Conservation (phyloP, 306 rosid genomes). For the Lagenaria siceraria region DNA sequence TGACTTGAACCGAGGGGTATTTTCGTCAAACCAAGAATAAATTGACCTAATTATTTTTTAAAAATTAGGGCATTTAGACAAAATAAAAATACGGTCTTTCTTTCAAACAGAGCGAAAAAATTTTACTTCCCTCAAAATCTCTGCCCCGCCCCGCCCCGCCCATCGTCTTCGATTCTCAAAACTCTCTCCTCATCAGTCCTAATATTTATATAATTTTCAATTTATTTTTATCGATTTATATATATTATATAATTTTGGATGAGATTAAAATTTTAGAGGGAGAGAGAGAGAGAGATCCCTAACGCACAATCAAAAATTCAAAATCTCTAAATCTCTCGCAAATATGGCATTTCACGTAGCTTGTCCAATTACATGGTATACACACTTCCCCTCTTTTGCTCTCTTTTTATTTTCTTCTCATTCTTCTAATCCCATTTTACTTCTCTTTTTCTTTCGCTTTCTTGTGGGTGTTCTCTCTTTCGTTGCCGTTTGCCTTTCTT, state of each 20-base stretch:
- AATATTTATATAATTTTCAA: not conserved
- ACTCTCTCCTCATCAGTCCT: not conserved
- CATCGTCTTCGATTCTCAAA: not conserved
- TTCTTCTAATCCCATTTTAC: not conserved
- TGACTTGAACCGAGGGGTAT: not conserved
- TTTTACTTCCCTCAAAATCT: not conserved
- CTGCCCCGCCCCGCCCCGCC: not conserved
- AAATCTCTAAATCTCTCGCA: constrained; percentile 35
- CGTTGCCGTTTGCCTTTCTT: not conserved
- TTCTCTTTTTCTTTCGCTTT: not conserved
- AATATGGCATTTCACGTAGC: constrained; percentile 83
- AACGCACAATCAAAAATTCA: constrained; percentile 14
- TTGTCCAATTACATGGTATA: constrained; percentile 75
- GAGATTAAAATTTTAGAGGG: constrained; percentile 9
- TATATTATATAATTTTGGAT: not conserved
- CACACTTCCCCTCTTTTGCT: constrained; percentile 6
- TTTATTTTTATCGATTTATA: not conserved
- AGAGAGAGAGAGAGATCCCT: constrained; percentile 20
- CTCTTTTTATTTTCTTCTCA: not conserved
- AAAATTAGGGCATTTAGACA: not conserved
- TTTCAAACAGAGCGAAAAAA: not conserved
- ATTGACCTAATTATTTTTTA: not conserved
- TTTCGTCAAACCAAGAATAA: not conserved
- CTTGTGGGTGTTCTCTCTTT: not conserved
- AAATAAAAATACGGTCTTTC: not conserved